Conservation (phyloP, 257 asterid genomes). For the Nicotiana attenuata region DNA sequence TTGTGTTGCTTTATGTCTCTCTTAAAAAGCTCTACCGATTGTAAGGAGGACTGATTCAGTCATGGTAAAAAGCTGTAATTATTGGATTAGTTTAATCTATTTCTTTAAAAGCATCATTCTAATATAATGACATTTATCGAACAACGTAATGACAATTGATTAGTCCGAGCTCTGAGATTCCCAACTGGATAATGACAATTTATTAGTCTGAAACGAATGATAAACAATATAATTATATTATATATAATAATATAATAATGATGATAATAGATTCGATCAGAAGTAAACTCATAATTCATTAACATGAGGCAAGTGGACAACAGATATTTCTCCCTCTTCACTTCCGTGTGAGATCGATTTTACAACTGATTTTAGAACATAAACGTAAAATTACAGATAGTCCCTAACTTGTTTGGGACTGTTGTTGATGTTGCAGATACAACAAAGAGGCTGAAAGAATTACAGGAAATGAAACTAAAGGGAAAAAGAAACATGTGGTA, state of each 20-base stretch:
- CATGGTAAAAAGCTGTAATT: background rate
- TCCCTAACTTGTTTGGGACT: no score
- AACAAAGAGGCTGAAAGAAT: background rate
- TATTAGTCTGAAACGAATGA: background rate
- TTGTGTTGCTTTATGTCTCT: background rate
- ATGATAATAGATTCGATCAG: background rate
- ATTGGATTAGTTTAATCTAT: background rate
- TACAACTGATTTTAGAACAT: conserved; percentile 30
- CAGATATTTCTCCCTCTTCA: conserved; percentile 21
- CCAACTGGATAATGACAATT: background rate
- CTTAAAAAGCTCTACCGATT: background rate
- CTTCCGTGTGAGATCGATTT: conserved; percentile 22
- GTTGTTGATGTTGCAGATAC: background rate
- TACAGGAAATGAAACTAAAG: background rate
- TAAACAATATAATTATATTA: background rate
- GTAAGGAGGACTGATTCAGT: background rate
- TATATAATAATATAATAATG: background rate
- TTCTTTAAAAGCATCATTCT: background rate
- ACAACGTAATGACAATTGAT: background rate
- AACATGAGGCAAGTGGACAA: conserved; percentile 14
- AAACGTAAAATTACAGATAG: conserved; percentile 8
- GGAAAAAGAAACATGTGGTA: conserved; percentile 14
- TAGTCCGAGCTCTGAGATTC: background rate
- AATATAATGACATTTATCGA: background rate
- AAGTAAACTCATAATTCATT: conserved; percentile 10